Evolutionary conservation across 805 yeast genomes (phyloP).

Genomic region (Pichia insulana): DNA sequence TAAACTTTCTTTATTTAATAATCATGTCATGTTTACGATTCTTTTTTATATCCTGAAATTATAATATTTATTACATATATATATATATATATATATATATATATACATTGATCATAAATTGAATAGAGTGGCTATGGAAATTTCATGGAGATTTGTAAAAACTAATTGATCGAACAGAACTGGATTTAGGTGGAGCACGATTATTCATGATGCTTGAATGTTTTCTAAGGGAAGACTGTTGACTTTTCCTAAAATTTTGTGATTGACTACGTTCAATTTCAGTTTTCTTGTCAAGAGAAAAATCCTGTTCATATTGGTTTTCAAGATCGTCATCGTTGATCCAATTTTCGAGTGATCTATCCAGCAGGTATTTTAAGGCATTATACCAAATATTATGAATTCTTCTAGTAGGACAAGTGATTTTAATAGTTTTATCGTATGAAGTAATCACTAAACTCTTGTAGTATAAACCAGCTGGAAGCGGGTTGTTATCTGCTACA

Average conservation of each 20-base stretch:
- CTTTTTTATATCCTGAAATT: neutral
- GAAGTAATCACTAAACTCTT: conserved; percentile 75
- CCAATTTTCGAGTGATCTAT: conserved; percentile 53
- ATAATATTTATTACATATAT: too few species aligned
- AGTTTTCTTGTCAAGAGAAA: conserved; percentile 21
- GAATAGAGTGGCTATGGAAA: too few species aligned
- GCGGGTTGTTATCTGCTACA: conserved; percentile 75
- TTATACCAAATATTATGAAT: conserved; percentile 90
- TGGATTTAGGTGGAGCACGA: conserved; percentile 9
- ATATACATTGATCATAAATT: too few species aligned
- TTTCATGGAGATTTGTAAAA: neutral
- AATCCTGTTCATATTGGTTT: conserved; percentile 25
- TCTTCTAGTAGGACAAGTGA: conserved; percentile 81
- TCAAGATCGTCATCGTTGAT: conserved; percentile 39
- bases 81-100: too few species aligned
- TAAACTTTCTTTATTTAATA: neutral
- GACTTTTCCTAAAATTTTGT: conserved; percentile 22
- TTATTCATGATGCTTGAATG: neutral
- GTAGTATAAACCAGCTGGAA: conserved; percentile 82
- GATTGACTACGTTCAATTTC: conserved; percentile 23
- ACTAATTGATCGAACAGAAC: conserved; percentile 7
- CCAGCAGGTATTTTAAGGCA: conserved; percentile 67
- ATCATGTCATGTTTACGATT: neutral
- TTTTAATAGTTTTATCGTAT: conserved; percentile 49
- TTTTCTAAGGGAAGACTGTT: conserved; percentile 12